Evolutionary conservation across 805 yeast species (phyloP).

Genomic region (Lachancea waltii): DNA sequence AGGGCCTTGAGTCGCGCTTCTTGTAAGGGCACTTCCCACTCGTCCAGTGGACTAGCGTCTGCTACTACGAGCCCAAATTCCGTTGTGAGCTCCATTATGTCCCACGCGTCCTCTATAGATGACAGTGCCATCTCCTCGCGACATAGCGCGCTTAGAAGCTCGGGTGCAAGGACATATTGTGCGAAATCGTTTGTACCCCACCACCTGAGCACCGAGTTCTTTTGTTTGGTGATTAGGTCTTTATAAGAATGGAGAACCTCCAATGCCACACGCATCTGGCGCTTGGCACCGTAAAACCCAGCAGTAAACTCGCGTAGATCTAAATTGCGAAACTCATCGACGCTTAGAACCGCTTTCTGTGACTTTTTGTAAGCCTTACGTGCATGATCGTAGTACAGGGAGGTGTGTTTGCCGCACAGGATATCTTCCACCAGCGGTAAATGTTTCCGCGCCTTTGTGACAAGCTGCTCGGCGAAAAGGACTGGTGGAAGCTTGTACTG

Average conservation of each 20-base stretch:
- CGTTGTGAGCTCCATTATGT: constrained; percentile 39
- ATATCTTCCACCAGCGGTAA: constrained; percentile 34
- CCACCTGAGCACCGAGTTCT: constrained; percentile 46
- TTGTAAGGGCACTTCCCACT: constrained; percentile 21
- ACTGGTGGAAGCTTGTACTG: constrained; percentile 22
- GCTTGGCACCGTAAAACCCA: constrained; percentile 55
- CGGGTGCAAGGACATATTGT: constrained; percentile 57
- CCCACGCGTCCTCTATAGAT: constrained; percentile 40
- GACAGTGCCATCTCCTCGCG: constrained; percentile 38
- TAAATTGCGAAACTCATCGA: constrained; percentile 40
- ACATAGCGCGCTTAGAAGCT: constrained; percentile 46
- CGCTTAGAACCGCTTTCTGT: constrained; percentile 39
- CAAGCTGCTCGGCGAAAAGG: constrained; percentile 29
- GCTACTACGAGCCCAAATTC: constrained; percentile 40
- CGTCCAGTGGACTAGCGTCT: constrained; percentile 26
- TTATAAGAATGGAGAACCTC: constrained; percentile 35
- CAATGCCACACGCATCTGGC: constrained; percentile 48
- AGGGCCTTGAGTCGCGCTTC: constrained; percentile 7
- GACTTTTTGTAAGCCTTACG: constrained; percentile 36
- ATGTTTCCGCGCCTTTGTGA: constrained; percentile 28
- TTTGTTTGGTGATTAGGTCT: constrained; percentile 26
- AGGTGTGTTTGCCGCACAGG: constrained; percentile 39
- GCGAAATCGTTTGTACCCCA: constrained; percentile 56
- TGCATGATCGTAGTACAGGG: constrained; percentile 48
- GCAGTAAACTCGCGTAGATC: constrained; percentile 43